Base-by-base conservation (phyloP, 805 yeast species). In the Candida railenensis region DNA sequence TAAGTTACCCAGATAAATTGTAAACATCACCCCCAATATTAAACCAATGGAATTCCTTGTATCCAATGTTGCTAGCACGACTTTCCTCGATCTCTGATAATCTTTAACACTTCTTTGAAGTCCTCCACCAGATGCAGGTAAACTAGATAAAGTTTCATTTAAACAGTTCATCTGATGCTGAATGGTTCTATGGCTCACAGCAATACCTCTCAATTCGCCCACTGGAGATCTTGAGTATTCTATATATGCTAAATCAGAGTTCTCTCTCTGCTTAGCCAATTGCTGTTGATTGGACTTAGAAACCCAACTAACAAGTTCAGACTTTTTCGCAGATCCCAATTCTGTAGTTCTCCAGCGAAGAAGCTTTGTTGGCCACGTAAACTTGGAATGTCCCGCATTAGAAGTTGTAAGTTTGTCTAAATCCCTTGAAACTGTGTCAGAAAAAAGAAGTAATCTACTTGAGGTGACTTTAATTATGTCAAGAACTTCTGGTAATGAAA, bases 201-300 rank as follows among this genome's bases (percentile, higher is more conserved):
- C 96, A 32, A 94, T 96, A 15, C 99, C 99, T 48, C 96, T 75
- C 32, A 90, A 67, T 53, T 91, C 95, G 2, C 98, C 98, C 22
- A 87, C 80, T 0, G 97, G 95, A 1, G 95, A 86, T 54, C 91
- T 80, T 0, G 94, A 82, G 59, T 87, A 94, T 66, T 94, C 99
- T 12, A 94, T 91, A 58, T 94, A 94, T 0, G 98, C 97, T 48
- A 94, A 69, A 57, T 89, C 95, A 16, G 50, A 37, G 12, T 47
- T 37, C 28, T 42, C 45, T 28, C 49, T 30, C 38, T 51, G 52
- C 28, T 11, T 37, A 38, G 47, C 47, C 43, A 21, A 48, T 48
- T 32, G 36, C 37, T 48, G 40, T 43, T 50, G 37, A 40, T 47
- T 40, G 46, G 53, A 51, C 47, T 51, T 55, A 22, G 52, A 32